Base-by-base conservation (phyloP, 2,329 filamentous ascomycete genomes). In the Fusarium aywerte region DNA sequence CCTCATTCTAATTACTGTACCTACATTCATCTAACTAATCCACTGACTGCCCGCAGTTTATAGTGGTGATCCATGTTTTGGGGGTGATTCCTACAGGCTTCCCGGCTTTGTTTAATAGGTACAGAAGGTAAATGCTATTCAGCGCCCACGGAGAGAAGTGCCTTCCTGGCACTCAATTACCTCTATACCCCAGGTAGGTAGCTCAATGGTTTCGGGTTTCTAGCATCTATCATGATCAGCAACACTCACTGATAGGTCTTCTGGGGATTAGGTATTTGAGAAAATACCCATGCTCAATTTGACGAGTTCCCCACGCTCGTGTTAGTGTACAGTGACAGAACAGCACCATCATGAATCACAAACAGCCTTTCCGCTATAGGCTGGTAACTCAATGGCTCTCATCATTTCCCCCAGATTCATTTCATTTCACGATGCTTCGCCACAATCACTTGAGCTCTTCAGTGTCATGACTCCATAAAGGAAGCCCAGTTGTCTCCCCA, bases 381-480 rank as follows among this genome's bases (percentile, higher is more conserved):
- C 21, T 11, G 4, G 16, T 18, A 12, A 12, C n/a, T 27, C 16
- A 38, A 50, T 62, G 18, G 38, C 27, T 58, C 57, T 54, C 50
- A 45, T 58, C 45, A 50, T 43, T n/a, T 45, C 29, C 40, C 35
- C 18, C 35, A 42, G 36, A 42, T 51, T 42, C 25, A 31, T 18
- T 16, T 32, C 15, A 6, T 18, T 16, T 32, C 15, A 6, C 20
- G n/a, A n/a, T 45, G 32, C 42, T 58, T 58, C 58, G 40, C 63
- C 64, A 47, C 38, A 50, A 42, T 48, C 47, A 55, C 51, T 69
- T 58, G 58, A 65, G 50, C 47, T 51, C 47, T 36, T 38, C 54
- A 47, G 36, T 44, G 65, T 67, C 66, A 67, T 68, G 65, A 65
- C 66, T 65, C 65, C 60, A 66, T 65, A 53, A 51, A 49, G 32